These are phyloP conservation scores for Aethionema arabicum DNA, from an alignment of 345 rosid genomes.

Conservation along the genomic window DNA sequence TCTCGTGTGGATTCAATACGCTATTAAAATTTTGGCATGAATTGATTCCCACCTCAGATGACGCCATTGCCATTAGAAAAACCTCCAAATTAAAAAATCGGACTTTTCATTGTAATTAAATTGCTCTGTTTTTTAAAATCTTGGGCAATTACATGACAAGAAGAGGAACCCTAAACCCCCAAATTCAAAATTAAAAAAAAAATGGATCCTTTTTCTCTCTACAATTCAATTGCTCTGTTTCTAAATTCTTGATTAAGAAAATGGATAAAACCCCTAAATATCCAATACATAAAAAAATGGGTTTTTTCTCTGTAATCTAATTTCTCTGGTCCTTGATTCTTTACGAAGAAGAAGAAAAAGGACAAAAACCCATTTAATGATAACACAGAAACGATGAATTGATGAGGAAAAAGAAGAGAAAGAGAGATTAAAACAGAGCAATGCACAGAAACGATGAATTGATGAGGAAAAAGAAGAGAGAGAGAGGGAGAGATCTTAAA, in stretches of 20 bases:
- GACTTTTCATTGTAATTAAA: slow-evolving; percentile 9
- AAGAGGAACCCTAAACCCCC: too few relatives aligned
- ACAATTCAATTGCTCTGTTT: too few relatives aligned
- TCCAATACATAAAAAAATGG: too few relatives aligned
- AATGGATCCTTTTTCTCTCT: too few relatives aligned
- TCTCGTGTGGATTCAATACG: slow-evolving; percentile 51
- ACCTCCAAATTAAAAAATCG: slow-evolving; percentile 7
- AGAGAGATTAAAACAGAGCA: slow-evolving; percentile 21
- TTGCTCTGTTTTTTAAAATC: background rate
- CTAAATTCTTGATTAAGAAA: too few relatives aligned
- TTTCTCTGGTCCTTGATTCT: slow-evolving; percentile 7
- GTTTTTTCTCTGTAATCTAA: too few relatives aligned
- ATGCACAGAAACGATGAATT: background rate
- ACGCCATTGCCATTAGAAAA: slow-evolving; percentile 56
- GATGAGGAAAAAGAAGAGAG: slow-evolving; percentile 28
- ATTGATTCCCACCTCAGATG: slow-evolving; percentile 60
- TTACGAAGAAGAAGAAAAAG: background rate
- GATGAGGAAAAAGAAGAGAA: slow-evolving; percentile 22
- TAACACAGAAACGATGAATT: background rate
- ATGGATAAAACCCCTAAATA: too few relatives aligned
- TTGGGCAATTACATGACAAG: too few relatives aligned
- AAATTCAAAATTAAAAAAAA: too few relatives aligned
- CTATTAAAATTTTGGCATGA: slow-evolving; percentile 61
- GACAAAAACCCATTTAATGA: slow-evolving; percentile 21
- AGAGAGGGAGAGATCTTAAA: slow-evolving; percentile 20